These are phyloP conservation scores for Scytalidium lignicola DNA, from an alignment of 2,329 filamentous ascomycete genomes.

Conservation along the genomic window DNA sequence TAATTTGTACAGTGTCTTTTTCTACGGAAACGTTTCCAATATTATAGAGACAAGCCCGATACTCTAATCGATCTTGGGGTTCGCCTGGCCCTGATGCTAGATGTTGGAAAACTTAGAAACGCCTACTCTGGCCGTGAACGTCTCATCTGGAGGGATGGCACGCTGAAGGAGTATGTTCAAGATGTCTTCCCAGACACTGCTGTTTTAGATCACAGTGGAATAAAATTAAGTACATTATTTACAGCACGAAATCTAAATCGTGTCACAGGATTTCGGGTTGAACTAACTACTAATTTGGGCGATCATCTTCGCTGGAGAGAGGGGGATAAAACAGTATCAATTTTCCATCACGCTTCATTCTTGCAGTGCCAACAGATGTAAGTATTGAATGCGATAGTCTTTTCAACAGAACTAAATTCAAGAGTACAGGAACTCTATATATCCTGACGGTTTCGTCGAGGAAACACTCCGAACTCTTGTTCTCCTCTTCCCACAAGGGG, in stretches of 20 bases:
- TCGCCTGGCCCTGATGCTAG: slow-evolving; percentile 8
- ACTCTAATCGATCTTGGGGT: slow-evolving; percentile 10
- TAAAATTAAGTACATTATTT: slow-evolving; percentile 19
- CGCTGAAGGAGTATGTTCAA: slow-evolving; percentile 1
- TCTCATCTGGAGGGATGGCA: slow-evolving; percentile 4
- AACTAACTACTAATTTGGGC: slow-evolving; percentile 34
- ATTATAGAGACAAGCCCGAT: no score
- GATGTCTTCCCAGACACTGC: slow-evolving; percentile 2
- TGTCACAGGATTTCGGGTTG: slow-evolving; percentile 32
- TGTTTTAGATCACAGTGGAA: slow-evolving; percentile 1
- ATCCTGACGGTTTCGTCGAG: slow-evolving; percentile 27
- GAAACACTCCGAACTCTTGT: slow-evolving; percentile 34
- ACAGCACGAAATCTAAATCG: slow-evolving; percentile 19
- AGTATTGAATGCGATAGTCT: neutral
- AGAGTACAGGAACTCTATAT: slow-evolving; percentile 18
- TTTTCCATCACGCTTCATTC: slow-evolving; percentile 38
- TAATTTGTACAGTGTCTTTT: no score
- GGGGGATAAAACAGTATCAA: slow-evolving; percentile 31
- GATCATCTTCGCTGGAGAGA: slow-evolving; percentile 36
- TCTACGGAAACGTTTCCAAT: no score
- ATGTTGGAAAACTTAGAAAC: slow-evolving; percentile 5
- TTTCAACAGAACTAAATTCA: neutral
- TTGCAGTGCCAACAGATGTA: slow-evolving; percentile 24
- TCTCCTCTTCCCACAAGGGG: slow-evolving; percentile 31
- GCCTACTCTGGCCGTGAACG: slow-evolving; percentile 5